phyloP scores from a whole-genome alignment of 2,329 filamentous ascomycete genomes.

The Fusarium sp. region DNA sequence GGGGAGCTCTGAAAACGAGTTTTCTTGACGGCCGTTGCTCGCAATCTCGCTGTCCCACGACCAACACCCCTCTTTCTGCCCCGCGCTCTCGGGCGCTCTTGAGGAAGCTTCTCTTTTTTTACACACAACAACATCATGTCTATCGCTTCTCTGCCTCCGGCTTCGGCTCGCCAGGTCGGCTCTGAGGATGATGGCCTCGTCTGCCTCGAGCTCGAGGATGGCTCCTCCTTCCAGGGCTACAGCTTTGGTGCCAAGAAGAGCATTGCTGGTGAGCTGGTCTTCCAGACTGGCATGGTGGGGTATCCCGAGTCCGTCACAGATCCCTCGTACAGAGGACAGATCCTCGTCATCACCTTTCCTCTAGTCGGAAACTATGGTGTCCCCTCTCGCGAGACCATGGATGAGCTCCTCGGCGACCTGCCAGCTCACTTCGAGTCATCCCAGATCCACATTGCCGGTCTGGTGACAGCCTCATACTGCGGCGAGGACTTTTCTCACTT shows the following conservation, averaged over 20 bases:
- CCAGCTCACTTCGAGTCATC: slow-evolving; percentile 94
- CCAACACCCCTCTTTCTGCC: slow-evolving; percentile 42
- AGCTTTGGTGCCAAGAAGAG: slow-evolving; percentile 97
- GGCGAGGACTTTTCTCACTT: slow-evolving; percentile 97
- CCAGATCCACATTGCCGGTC: slow-evolving; percentile 92
- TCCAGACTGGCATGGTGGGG: slow-evolving; percentile 99
- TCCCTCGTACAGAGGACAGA: slow-evolving; percentile 90
- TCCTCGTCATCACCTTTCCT: slow-evolving; percentile 95
- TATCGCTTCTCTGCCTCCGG: slow-evolving; percentile 61
- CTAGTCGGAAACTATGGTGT: slow-evolving; percentile 98
- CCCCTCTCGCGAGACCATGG: slow-evolving; percentile 85
- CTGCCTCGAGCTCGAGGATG: slow-evolving; percentile 93
- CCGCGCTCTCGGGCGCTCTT: slow-evolving; percentile 41
- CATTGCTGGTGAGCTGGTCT: slow-evolving; percentile 95
- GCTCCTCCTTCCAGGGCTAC: slow-evolving; percentile 90
- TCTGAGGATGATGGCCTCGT: slow-evolving; percentile 71
- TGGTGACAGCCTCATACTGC: slow-evolving; percentile 90
- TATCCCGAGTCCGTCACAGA: slow-evolving; percentile 95
- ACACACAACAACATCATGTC: slow-evolving; percentile 46
- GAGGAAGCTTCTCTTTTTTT: slow-evolving; percentile 20
- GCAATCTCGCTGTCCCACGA: slow-evolving; percentile 43
- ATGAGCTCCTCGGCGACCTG: slow-evolving; percentile 85
- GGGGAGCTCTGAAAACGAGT: slow-evolving; percentile 54
- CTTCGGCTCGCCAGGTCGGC: slow-evolving; percentile 69
- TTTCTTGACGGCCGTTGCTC: slow-evolving; percentile 52